These are phyloP conservation scores for Xylariaceae sp. DNA, from an alignment of 2,329 filamentous ascomycete genomes.

Conservation along the genomic window DNA sequence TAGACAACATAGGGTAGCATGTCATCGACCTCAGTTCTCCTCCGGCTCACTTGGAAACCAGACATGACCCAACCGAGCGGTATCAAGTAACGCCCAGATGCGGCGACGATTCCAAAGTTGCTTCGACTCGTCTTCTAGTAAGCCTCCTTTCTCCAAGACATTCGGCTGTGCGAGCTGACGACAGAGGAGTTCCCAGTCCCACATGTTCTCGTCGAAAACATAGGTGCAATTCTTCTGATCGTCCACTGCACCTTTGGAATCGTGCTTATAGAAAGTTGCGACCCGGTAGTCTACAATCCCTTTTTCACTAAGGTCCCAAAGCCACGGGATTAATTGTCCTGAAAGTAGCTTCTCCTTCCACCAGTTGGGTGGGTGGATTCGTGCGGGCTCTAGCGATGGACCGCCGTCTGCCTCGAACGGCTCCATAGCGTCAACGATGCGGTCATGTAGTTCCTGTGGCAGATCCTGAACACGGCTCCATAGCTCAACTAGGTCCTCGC, in stretches of 20 bases:
- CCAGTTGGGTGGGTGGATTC: constrained; percentile 22
- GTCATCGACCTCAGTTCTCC: too few relatives aligned
- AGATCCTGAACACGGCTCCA: neutral
- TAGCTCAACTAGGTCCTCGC: neutral
- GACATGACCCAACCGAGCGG: constrained; percentile 26
- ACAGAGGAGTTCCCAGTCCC: constrained; percentile 38
- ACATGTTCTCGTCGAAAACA: constrained; percentile 17
- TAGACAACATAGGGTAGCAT: too few relatives aligned
- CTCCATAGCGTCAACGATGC: constrained; percentile 18
- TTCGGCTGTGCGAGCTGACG: constrained; percentile 30
- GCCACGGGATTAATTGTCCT: constrained; percentile 32
- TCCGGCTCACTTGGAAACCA: neutral
- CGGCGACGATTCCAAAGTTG: constrained; percentile 33
- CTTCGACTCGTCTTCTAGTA: neutral
- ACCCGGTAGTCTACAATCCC: neutral
- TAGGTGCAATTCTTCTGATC: neutral
- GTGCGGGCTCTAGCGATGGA: constrained; percentile 21
- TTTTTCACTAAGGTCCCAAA: constrained; percentile 27
- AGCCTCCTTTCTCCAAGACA: constrained; percentile 15
- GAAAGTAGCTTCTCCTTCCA: constrained; percentile 31
- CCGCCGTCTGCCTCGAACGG: constrained; percentile 20
- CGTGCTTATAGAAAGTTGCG: neutral
- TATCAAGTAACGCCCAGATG: constrained; percentile 35
- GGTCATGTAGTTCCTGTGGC: constrained; percentile 23
- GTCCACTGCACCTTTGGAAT: neutral